Evolutionary conservation across 441 rosid genomes (phyloP).

Genomic region (Pelargonium australe): DNA sequence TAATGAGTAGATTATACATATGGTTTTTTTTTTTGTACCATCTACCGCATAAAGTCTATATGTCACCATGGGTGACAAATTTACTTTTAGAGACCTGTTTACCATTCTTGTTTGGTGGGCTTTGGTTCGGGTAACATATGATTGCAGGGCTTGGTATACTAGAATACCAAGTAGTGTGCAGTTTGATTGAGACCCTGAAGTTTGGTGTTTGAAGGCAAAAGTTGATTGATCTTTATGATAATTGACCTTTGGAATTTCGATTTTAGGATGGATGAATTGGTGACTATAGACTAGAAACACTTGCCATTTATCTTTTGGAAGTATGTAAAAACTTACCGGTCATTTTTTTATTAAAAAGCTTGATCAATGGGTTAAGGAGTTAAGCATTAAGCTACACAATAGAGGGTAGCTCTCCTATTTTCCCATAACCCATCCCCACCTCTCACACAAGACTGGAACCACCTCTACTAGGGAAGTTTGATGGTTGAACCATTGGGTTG

Average conservation of each 20-base stretch:
- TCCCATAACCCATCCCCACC: no score
- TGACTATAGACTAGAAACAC: background rate
- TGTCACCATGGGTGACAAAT: background rate
- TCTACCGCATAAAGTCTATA: background rate
- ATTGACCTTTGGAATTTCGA: background rate
- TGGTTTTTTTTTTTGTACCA: background rate
- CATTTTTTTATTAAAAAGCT: no score
- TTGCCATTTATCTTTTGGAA: background rate
- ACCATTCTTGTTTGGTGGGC: conserved; percentile 3
- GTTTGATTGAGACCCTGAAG: background rate
- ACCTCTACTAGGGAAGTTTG: no score
- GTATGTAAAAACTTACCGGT: background rate
- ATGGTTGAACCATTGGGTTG: no score
- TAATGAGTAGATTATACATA: background rate
- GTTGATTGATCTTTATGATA: background rate
- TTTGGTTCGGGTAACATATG: background rate
- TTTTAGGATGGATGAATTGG: background rate
- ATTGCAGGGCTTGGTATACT: background rate
- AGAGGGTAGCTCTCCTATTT: no score
- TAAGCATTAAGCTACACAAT: no score
- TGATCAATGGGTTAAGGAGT: no score
- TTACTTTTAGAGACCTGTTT: background rate
- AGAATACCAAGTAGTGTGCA: background rate
- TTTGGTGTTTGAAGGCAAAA: conserved; percentile 6
- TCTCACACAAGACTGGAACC: no score